phyloP scores from a whole-genome alignment of 805 yeast species.

The Limtongia smithiae region DNA sequence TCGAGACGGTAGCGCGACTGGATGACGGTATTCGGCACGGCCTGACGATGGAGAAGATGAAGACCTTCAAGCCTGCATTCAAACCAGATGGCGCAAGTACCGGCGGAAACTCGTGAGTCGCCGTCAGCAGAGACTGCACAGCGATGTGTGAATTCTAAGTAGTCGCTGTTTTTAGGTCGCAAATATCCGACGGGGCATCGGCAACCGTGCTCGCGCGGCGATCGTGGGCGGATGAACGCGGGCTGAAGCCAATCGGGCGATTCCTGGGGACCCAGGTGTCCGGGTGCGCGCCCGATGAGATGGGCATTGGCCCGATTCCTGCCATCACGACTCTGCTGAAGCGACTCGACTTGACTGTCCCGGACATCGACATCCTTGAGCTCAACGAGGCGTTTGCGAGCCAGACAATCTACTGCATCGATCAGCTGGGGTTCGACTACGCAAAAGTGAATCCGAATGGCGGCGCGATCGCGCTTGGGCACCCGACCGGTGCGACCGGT shows the following conservation, averaged over 20 bases:
- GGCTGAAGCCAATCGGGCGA: slow-evolving; percentile 72
- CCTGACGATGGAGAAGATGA: slow-evolving; percentile 73
- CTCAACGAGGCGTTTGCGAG: slow-evolving; percentile 92
- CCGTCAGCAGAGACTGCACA: too few species aligned
- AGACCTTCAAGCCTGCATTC: slow-evolving; percentile 83
- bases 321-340: slow-evolving; percentile 84
- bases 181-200: slow-evolving; percentile 94
- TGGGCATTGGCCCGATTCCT: slow-evolving; percentile 97
- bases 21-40: slow-evolving; percentile 91
- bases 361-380: slow-evolving; percentile 75
- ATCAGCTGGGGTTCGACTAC: slow-evolving; percentile 59
- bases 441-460: slow-evolving; percentile 84
- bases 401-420: slow-evolving; percentile 77
- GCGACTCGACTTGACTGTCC: slow-evolving; percentile 54
- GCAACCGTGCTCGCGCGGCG: slow-evolving; percentile 82
- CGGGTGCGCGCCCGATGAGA: slow-evolving; percentile 95
- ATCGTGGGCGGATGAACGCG: slow-evolving; percentile 71
- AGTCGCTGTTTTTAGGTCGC: too few species aligned
- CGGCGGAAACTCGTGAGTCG: slow-evolving; percentile 96
- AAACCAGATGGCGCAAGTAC: slow-evolving; percentile 78
- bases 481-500: slow-evolving; percentile 88
- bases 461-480: slow-evolving; percentile 96
- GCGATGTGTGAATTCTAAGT: too few species aligned
- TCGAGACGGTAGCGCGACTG: slow-evolving; percentile 51
- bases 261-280: slow-evolving; percentile 73